Conservation (phyloP, 2,329 filamentous ascomycete genomes). For the Aspergillus sojae region DNA sequence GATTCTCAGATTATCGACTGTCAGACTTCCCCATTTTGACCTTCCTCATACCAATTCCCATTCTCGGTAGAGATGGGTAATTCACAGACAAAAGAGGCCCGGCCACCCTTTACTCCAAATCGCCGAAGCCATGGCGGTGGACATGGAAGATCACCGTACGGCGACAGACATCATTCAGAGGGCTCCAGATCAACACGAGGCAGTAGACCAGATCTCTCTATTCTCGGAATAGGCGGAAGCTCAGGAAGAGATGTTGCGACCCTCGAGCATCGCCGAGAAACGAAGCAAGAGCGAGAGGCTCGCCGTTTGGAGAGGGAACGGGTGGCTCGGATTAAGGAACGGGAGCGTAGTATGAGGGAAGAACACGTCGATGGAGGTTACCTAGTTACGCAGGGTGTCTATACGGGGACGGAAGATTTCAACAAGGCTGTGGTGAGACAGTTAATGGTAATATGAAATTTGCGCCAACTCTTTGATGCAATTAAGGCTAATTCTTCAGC, state of each 20-base stretch:
- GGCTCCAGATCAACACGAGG: slow-evolving; percentile 52
- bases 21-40: neutral
- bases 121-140: slow-evolving; percentile 33
- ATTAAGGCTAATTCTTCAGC: slow-evolving; percentile 22
- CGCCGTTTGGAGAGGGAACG: slow-evolving; percentile 82
- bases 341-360: slow-evolving; percentile 85
- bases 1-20: neutral
- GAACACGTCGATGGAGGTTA: slow-evolving; percentile 94
- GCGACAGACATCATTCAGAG: slow-evolving; percentile 36
- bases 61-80: slow-evolving; percentile 44
- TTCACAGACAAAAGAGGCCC: slow-evolving; percentile 50
- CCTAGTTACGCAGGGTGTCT: slow-evolving; percentile 90
- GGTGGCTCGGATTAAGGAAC: slow-evolving; percentile 73
- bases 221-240: slow-evolving; percentile 57
- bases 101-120: slow-evolving; percentile 32
- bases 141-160: slow-evolving; percentile 34
- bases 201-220: slow-evolving; percentile 61
- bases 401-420: slow-evolving; percentile 90
- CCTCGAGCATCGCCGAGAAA: slow-evolving; percentile 72
- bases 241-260: slow-evolving; percentile 53
- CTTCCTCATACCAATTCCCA: slow-evolving; percentile 9
- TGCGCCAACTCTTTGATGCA: neutral
- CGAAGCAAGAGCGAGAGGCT: slow-evolving; percentile 87
- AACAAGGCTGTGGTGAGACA: slow-evolving; percentile 86
- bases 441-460: slow-evolving; percentile 69